Conservation (phyloP, 2,329 filamentous ascomycete species). For the Xylaria sp. region DNA sequence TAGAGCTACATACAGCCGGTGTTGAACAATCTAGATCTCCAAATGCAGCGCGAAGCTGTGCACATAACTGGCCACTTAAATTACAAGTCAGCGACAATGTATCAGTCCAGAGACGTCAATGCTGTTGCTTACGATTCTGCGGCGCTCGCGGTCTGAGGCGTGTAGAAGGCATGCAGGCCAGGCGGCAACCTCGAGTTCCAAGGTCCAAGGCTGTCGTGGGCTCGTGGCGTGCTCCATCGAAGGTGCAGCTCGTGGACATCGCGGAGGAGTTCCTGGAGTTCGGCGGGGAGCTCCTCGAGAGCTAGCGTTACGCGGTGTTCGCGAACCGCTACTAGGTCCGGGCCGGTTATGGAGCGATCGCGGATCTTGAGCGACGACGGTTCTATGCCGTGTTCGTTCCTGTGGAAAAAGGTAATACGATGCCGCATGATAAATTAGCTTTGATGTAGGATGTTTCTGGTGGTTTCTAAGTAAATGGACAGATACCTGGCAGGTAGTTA, state of each 20-base stretch:
- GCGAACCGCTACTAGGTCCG: conserved; percentile 72
- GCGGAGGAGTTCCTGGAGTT: conserved; percentile 71
- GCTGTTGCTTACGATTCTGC: conserved; percentile 39
- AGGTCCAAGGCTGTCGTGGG: conserved; percentile 72
- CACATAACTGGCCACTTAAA: conserved; percentile 48
- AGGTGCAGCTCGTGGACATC: conserved; percentile 79
- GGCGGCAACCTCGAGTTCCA: conserved; percentile 80
- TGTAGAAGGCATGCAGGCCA: conserved; percentile 84
- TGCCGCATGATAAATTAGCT: conserved; percentile 70
- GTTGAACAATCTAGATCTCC: conserved; percentile 52
- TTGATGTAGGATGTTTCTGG: conserved; percentile 4
- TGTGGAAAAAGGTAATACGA: conserved; percentile 81
- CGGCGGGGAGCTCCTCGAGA: conserved; percentile 77
- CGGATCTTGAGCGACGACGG: conserved; percentile 71
- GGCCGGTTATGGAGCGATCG: conserved; percentile 64
- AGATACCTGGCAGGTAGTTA: not conserved
- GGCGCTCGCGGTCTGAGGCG: conserved; percentile 58
- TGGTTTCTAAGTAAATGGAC: not conserved
- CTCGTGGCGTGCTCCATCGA: conserved; percentile 74
- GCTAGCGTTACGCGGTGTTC: conserved; percentile 83
- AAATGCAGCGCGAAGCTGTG: conserved; percentile 49
- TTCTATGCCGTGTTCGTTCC: conserved; percentile 71
- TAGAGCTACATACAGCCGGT: conserved; percentile 46
- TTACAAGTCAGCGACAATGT: conserved; percentile 24
- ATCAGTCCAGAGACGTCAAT: not conserved